Evolutionary conservation across 768 basidiomycete genomes (phyloP).

Genomic region (Neoboletus brunneissimus): DNA sequence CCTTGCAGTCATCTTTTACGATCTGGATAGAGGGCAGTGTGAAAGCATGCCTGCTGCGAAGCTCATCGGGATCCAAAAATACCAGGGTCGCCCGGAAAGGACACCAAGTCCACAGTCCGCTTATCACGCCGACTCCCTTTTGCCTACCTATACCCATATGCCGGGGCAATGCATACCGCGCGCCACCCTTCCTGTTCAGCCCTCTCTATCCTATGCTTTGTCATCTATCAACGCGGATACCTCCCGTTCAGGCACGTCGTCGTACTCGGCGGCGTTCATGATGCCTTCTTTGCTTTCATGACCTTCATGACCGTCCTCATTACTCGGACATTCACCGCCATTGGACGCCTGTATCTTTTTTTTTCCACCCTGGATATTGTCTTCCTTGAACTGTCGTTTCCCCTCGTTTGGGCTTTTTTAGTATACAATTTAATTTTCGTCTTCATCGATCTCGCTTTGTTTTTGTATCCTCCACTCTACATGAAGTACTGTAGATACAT

Average conservation of each 20-base stretch:
- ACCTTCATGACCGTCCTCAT: conserved; percentile 27
- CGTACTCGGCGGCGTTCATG: conserved; percentile 31
- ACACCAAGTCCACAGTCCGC: conserved; percentile 27
- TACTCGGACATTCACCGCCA: conserved; percentile 18
- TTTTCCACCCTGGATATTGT: conserved; percentile 28
- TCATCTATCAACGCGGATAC: conserved; percentile 35
- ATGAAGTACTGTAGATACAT: conserved; percentile 34
- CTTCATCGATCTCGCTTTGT: conserved; percentile 17
- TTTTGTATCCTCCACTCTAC: conserved; percentile 22
- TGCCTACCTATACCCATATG: conserved; percentile 32
- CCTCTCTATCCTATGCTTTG: conserved; percentile 44
- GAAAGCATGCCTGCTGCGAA: conserved; percentile 57
- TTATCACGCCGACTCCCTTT: conserved; percentile 29
- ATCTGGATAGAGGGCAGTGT: conserved; percentile 57
- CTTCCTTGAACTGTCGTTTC: conserved; percentile 25
- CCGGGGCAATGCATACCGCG: conserved; percentile 38
- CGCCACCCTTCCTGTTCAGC: conserved; percentile 29
- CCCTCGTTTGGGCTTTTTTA: conserved; percentile 4
- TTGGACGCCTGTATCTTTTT: conserved; percentile 23
- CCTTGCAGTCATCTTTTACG: conserved; percentile 63
- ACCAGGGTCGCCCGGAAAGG: conserved; percentile 31
- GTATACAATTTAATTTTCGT: conserved; percentile 16
- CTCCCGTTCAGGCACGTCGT: conserved; percentile 19
- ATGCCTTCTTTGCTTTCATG: conserved; percentile 35
- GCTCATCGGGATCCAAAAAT: conserved; percentile 51